Evolutionary conservation across 148 eudicot species (phyloP).

Genomic region (Amaranthus hypochondriacus): DNA sequence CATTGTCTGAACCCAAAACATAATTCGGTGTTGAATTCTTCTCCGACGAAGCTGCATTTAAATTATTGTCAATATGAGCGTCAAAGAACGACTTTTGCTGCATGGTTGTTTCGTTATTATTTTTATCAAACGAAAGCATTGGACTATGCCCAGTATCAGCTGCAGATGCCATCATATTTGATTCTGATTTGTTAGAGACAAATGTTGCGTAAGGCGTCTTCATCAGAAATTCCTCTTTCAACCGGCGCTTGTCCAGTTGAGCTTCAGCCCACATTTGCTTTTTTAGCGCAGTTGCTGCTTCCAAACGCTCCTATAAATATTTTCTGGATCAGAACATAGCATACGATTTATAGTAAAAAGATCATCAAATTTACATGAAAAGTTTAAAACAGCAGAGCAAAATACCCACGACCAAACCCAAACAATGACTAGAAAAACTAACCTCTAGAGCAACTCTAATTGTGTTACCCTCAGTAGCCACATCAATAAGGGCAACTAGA

Average conservation of each 20-base stretch:
- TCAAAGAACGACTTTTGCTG: slow-evolving; percentile 36
- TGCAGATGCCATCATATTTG: slow-evolving; percentile 19
- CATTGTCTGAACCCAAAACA: slow-evolving; percentile 44
- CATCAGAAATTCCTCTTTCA: slow-evolving; percentile 62
- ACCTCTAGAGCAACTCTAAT: slow-evolving; percentile 77
- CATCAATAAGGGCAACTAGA: slow-evolving; percentile 67
- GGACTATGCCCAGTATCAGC: slow-evolving; percentile 47
- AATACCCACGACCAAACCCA: background rate
- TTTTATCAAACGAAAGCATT: slow-evolving; percentile 32
- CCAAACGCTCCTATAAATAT: slow-evolving; percentile 74
- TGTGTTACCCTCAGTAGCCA: slow-evolving; percentile 92
- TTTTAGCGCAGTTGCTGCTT: slow-evolving; percentile 78
- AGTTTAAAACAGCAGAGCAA: background rate
- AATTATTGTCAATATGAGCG: slow-evolving; percentile 27
- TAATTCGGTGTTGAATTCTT: slow-evolving; percentile 38
- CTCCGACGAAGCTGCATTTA: slow-evolving; percentile 30
- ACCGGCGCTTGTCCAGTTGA: slow-evolving; percentile 73
- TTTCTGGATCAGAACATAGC: slow-evolving; percentile 17
- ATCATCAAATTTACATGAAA: background rate
- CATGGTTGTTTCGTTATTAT: slow-evolving; percentile 26
- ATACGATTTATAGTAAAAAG: background rate
- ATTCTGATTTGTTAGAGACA: slow-evolving; percentile 41
- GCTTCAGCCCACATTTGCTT: slow-evolving; percentile 99
- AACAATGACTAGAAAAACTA: background rate
- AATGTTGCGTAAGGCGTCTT: slow-evolving; percentile 46